Base-by-base conservation (phyloP, 352 stramenopile species). In the Phytopythium vexans region DNA sequence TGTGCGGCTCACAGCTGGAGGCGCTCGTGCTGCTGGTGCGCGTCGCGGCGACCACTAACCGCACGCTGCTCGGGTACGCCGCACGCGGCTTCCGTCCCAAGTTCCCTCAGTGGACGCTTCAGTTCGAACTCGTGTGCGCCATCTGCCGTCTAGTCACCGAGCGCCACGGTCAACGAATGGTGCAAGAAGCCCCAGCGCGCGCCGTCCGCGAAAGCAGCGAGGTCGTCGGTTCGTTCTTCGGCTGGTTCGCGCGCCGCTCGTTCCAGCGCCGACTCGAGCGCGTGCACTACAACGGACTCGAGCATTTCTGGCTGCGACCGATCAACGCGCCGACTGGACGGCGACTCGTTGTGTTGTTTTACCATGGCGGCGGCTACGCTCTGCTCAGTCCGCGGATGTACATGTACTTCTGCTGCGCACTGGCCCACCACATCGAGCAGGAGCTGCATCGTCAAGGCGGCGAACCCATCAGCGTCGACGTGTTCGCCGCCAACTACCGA, bases 401-500 rank as follows among this genome's bases (percentile, higher is more conserved):
- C 61, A 73, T 64, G 31, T 58, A 51, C 4, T 56, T 79, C 6
- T 51, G 58, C 42, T 68, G 64, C 42, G 43, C 51, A 6, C 41
- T 77, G 4, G 52, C 53, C 3, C 53, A 38, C 8, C 38, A 41
- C 32, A 64, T 73, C 48, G 52, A 62, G 41, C 41, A 56, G 9
- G 53, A 77, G 38, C 39, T 74, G 21, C 27, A 33, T 0, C 37
- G 48, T 7, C 38, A 48, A 11, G 27, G 21, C 33, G 16, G 32
- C 3, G 3, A 43, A 3, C 34, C 15, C 3, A 37, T 66, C 35
- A 42, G 48, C 3, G 60, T 83, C 14, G 60, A 84, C 12, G 59
- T 77, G 5, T 55, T 83, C 27, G 37, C 78, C 1, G 72, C 58
- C 7, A 86, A 82, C 64, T 84, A 86, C 51, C 70, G 66, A 21